Conservation (phyloP, 805 yeast genomes). For the Metschnikowia vanudenii region DNA sequence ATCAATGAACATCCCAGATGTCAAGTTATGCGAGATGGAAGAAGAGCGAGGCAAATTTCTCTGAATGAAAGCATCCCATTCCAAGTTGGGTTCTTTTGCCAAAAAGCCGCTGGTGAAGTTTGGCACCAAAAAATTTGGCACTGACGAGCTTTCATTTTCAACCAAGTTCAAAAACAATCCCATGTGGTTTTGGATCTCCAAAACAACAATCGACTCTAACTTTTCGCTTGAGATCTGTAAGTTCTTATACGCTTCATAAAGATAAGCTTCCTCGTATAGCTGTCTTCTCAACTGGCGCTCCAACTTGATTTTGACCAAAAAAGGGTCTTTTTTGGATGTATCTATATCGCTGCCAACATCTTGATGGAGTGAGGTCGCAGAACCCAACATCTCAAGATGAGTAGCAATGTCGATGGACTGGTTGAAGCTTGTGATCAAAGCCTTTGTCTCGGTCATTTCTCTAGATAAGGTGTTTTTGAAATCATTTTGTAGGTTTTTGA, state of each 20-base stretch:
- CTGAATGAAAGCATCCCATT: conserved; percentile 83
- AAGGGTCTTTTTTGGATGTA: conserved; percentile 71
- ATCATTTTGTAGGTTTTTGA: conserved; percentile 76
- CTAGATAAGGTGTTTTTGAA: conserved; percentile 72
- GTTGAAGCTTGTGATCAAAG: conserved; percentile 46
- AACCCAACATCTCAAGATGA: conserved; percentile 31
- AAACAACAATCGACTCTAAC: conserved; percentile 78
- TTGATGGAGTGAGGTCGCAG: conserved; percentile 14
- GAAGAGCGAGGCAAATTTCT: conserved; percentile 51
- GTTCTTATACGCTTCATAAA: conserved; percentile 86
- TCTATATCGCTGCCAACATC: conserved; percentile 16
- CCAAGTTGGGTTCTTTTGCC: conserved; percentile 73
- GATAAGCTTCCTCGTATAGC: conserved; percentile 76
- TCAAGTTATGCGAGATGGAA: conserved; percentile 24
- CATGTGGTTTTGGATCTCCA: conserved; percentile 81
- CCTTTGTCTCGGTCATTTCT: conserved; percentile 47
- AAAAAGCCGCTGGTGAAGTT: conserved; percentile 56
- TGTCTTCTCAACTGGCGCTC: conserved; percentile 79
- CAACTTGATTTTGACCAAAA: conserved; percentile 63
- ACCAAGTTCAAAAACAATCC: conserved; percentile 67
- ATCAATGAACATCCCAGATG: conserved; percentile 42
- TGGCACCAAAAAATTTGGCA: conserved; percentile 64
- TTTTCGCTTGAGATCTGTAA: conserved; percentile 86
- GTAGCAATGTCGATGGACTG: conserved; percentile 67
- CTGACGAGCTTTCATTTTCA: conserved; percentile 70